Evolutionary conservation across 495 filamentous ascomycete species (phyloP).

Genomic region (Peziza echinospora): DNA sequence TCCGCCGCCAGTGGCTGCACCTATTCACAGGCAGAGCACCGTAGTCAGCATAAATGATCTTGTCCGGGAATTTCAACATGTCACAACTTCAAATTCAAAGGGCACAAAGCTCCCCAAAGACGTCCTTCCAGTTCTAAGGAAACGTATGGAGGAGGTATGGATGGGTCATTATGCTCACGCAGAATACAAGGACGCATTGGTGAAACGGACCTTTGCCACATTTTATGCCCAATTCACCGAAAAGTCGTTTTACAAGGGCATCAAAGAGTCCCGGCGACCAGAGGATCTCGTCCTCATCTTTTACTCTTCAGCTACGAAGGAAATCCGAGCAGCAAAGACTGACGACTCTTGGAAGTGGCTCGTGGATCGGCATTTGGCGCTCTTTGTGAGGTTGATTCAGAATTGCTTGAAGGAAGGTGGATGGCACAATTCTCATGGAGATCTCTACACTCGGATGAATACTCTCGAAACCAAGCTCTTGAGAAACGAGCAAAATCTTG

Average conservation of each 20-base stretch:
- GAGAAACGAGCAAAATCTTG: slow-evolving; percentile 81
- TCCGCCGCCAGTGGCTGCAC: slow-evolving; percentile 35
- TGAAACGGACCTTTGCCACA: slow-evolving; percentile 60
- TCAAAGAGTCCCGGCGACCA: slow-evolving; percentile 84
- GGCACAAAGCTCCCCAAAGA: slow-evolving; percentile 62
- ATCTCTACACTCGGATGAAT: slow-evolving; percentile 53
- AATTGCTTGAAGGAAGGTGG: slow-evolving; percentile 59
- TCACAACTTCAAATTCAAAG: slow-evolving; percentile 35
- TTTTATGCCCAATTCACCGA: slow-evolving; percentile 60
- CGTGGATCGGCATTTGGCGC: slow-evolving; percentile 81
- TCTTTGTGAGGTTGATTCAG: slow-evolving; percentile 77
- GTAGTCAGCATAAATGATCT: slow-evolving; percentile 27
- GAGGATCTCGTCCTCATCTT: slow-evolving; percentile 78
- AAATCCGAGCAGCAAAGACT: slow-evolving; percentile 58
- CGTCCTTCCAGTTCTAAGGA: slow-evolving; percentile 48
- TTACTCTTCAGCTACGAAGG: slow-evolving; percentile 80
- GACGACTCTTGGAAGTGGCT: slow-evolving; percentile 82
- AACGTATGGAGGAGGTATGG: slow-evolving; percentile 42
- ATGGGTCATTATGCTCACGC: slow-evolving; percentile 48
- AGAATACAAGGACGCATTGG: slow-evolving; percentile 55
- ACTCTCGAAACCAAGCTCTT: slow-evolving; percentile 85
- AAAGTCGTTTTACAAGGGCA: slow-evolving; percentile 44
- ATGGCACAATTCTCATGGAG: slow-evolving; percentile 37
- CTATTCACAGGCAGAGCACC: slow-evolving; percentile 41
- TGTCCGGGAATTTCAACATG: slow-evolving; percentile 15